phyloP scores from a whole-genome alignment of 306 rosid genomes.

The Cercis canadensis region DNA sequence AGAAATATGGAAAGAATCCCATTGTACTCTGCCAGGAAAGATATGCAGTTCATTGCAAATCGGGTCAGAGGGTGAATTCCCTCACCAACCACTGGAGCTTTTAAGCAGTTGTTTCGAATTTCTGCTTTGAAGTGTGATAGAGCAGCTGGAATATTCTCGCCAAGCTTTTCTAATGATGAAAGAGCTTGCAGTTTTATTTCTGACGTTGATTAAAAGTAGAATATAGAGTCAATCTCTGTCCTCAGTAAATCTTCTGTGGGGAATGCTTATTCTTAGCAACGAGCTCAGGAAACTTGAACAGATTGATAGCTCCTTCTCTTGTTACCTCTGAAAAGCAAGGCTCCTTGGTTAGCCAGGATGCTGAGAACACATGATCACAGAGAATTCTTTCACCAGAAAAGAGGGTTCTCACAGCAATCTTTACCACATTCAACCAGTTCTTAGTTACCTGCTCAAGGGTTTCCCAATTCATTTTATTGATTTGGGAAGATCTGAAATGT shows the following conservation, averaged over 20 bases:
- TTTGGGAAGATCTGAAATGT: too few relatives aligned
- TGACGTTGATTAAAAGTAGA: too few relatives aligned
- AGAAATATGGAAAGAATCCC: conserved; percentile 48
- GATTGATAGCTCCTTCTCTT: conserved; percentile 53
- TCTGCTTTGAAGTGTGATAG: too few relatives aligned
- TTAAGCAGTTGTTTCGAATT: too few relatives aligned
- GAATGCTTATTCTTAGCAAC: conserved; percentile 44
- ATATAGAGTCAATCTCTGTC: too few relatives aligned
- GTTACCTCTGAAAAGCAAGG: conserved; percentile 67
- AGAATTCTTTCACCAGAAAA: conserved; percentile 76
- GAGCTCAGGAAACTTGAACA: conserved; percentile 54
- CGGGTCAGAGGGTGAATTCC: conserved; percentile 57
- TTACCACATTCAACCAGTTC: conserved; percentile 68
- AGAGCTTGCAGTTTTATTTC: too few relatives aligned
- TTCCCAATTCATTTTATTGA: too few relatives aligned
- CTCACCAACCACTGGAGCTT: too few relatives aligned
- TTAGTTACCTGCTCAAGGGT: conserved; percentile 50
- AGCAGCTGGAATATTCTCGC: too few relatives aligned
- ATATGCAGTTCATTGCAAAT: conserved; percentile 45
- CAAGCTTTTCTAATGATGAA: too few relatives aligned
- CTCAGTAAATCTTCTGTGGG: conserved; percentile 54
- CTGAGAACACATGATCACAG: conserved; percentile 59
- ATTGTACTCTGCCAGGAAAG: conserved; percentile 46
- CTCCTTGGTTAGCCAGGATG: conserved; percentile 49
- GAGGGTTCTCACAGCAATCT: conserved; percentile 60